These are phyloP conservation scores for Plasmopara viticola DNA, from an alignment of 352 stramenopile species.

Conservation along the genomic window DNA sequence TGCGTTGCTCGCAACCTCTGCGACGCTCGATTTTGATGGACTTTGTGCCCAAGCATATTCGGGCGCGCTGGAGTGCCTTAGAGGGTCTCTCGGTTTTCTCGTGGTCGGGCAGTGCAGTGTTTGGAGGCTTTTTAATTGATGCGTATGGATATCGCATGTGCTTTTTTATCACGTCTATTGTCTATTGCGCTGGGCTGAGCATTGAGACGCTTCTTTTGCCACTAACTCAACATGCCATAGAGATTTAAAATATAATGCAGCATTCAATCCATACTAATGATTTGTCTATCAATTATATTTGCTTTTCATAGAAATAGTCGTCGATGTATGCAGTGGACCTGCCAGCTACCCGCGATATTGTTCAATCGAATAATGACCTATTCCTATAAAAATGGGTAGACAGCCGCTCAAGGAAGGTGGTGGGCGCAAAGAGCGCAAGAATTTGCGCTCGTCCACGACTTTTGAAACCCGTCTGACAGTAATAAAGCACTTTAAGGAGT, in stretches of 20 bases:
- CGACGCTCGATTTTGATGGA: slow-evolving; percentile 78
- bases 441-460: slow-evolving; percentile 27
- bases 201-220: slow-evolving; percentile 60
- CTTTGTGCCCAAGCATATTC: slow-evolving; percentile 64
- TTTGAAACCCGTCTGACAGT: slow-evolving; percentile 29
- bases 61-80: slow-evolving; percentile 69
- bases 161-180: slow-evolving; percentile 72
- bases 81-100: slow-evolving; percentile 74
- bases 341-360: no score
- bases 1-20: slow-evolving; percentile 77
- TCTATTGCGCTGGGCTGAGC: slow-evolving; percentile 51
- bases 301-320: no score
- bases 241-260: slow-evolving; percentile 8
- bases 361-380: no score
- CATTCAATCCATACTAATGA: no score
- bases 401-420: slow-evolving; percentile 16
- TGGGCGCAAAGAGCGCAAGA: slow-evolving; percentile 29
- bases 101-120: slow-evolving; percentile 71
- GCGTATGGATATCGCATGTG: slow-evolving; percentile 69
- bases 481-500: slow-evolving; percentile 27
- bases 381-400: no score
- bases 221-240: slow-evolving; percentile 50
- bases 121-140: slow-evolving; percentile 74
- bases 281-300: no score
- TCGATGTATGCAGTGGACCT: no score